Conservation (phyloP, 148 eudicot species). For the Fagopyrum tataricum region DNA sequence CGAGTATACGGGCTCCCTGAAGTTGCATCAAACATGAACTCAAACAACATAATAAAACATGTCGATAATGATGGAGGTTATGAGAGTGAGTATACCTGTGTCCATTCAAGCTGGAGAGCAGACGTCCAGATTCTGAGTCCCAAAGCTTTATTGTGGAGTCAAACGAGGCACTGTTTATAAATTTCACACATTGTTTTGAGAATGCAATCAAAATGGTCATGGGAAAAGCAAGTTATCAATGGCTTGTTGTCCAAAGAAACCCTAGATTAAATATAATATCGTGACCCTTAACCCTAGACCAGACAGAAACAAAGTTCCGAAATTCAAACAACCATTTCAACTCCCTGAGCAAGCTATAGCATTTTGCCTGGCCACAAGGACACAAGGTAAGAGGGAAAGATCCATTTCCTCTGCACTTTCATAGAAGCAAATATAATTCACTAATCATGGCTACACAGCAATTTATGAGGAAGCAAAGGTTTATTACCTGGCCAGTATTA, state of each 20-base stretch:
- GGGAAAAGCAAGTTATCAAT: background rate
- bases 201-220: background rate
- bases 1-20: slow-evolving; percentile 82
- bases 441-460: background rate
- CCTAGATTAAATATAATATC: background rate
- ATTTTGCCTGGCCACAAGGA: no score
- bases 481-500: slow-evolving; percentile 71
- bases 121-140: slow-evolving; percentile 48
- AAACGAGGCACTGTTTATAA: slow-evolving; percentile 44
- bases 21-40: slow-evolving; percentile 1
- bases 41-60: background rate
- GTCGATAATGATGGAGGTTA: background rate
- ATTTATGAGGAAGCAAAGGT: background rate
- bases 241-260: no score
- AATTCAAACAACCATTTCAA: background rate
- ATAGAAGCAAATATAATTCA: background rate
- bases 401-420: background rate
- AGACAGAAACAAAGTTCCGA: background rate
- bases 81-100: slow-evolving; percentile 35
- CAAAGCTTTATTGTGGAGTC: slow-evolving; percentile 57
- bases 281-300: background rate
- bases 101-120: slow-evolving; percentile 53
- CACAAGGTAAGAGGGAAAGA: background rate
- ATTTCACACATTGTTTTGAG: background rate
- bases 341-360: background rate